Evolutionary conservation across 2,329 filamentous ascomycete species (phyloP).

Genomic region (Polytolypa hystricis): DNA sequence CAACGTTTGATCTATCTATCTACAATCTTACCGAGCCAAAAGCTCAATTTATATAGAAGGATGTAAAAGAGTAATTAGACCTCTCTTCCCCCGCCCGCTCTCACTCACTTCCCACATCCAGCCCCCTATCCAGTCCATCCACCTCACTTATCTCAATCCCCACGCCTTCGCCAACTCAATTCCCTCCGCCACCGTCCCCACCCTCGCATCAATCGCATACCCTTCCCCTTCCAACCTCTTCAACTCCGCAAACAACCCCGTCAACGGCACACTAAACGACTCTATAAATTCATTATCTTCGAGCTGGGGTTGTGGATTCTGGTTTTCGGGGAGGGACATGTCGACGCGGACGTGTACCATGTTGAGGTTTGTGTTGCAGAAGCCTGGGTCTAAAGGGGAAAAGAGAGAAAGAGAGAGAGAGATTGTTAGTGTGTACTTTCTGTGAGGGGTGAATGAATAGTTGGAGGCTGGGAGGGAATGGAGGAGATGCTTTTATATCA

Average conservation of each 20-base stretch:
- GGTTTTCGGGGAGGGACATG: slow-evolving; percentile 56
- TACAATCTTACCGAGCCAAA: too few species aligned
- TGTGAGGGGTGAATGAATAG: too few species aligned
- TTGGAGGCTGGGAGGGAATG: too few species aligned
- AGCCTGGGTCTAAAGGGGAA: slow-evolving; percentile 33
- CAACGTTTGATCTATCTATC: too few species aligned
- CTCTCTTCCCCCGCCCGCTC: slow-evolving; percentile 30
- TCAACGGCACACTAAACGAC: slow-evolving; percentile 58
- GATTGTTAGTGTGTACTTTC: too few species aligned
- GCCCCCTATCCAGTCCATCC: neutral
- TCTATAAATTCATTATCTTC: slow-evolving; percentile 79
- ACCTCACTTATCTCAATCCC: slow-evolving; percentile 13
- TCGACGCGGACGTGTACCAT: slow-evolving; percentile 63
- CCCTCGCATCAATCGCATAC: slow-evolving; percentile 67
- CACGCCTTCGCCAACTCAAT: slow-evolving; percentile 56
- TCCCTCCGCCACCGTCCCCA: slow-evolving; percentile 67
- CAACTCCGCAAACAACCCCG: slow-evolving; percentile 54
- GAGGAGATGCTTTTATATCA: too few species aligned
- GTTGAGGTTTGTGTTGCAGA: slow-evolving; percentile 40
- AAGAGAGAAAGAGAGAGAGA: neutral
- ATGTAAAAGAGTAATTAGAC: too few species aligned
- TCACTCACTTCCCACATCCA: neutral
- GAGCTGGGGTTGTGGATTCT: slow-evolving; percentile 55
- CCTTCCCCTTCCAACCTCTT: slow-evolving; percentile 57
- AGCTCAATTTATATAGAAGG: too few species aligned